These are phyloP conservation scores for Tricholoma terreum DNA, from an alignment of 768 basidiomycete species.

Conservation along the genomic window DNA sequence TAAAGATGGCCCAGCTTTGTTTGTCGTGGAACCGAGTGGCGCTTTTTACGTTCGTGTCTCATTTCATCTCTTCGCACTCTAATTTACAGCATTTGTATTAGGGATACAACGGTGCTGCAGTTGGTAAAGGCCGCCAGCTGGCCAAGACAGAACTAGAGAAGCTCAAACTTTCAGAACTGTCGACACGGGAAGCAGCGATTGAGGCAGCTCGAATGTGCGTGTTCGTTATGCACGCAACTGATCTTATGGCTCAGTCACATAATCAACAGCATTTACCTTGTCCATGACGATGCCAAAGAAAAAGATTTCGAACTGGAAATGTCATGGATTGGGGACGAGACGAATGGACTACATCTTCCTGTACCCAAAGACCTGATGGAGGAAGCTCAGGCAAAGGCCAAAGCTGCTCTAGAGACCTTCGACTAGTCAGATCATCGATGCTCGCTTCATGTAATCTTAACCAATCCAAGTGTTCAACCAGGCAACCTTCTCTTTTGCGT, in stretches of 20 bases:
- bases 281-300: conserved; percentile 97
- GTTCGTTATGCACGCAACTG: not conserved
- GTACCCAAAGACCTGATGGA: conserved; percentile 83
- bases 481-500: not conserved
- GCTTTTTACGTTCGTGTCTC: conserved; percentile 70
- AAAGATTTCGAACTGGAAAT: conserved; percentile 98
- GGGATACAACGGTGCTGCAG: conserved; percentile 96
- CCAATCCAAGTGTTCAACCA: conserved; percentile 8
- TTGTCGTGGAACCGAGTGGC: conserved; percentile 93
- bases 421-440: conserved; percentile 31
- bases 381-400: conserved; percentile 87
- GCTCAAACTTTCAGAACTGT: conserved; percentile 78
- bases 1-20: conserved; percentile 81
- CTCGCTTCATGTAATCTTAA: conserved; percentile 9
- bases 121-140: conserved; percentile 96
- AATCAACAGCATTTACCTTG: conserved; percentile 80
- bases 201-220: conserved; percentile 95
- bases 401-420: conserved; percentile 71
- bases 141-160: conserved; percentile 99
- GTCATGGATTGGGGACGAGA: conserved; percentile 92
- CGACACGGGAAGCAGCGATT: conserved; percentile 79
- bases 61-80: not conserved
- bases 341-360: conserved; percentile 70
- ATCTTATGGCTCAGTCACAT: not conserved
- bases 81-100: conserved; percentile 24